Evolutionary conservation across 2,329 filamentous ascomycete species (phyloP).

Genomic region (Lecanicillium sp.): DNA sequence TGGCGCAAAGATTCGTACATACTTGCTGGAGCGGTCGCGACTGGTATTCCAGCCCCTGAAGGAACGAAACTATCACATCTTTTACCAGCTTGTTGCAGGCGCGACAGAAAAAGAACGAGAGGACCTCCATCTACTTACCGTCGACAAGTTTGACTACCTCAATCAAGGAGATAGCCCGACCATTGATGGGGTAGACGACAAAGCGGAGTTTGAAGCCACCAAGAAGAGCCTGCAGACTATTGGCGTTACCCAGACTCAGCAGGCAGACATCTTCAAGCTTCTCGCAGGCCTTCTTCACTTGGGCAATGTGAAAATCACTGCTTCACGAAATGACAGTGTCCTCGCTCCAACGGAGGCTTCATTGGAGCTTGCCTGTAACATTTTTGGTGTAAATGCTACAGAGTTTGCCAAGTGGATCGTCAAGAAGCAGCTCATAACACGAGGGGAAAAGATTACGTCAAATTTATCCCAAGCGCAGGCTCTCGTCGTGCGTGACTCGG

Average conservation of each 20-base stretch:
- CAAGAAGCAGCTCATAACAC: slow-evolving; percentile 95
- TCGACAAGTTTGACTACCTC: slow-evolving; percentile 91
- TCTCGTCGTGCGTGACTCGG: slow-evolving; percentile 88
- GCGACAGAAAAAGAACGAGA: slow-evolving; percentile 77
- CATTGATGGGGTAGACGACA: slow-evolving; percentile 94
- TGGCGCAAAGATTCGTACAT: slow-evolving; percentile 93
- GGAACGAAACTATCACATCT: slow-evolving; percentile 98
- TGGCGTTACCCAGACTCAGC: slow-evolving; percentile 67
- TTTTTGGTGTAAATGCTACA: slow-evolving; percentile 77
- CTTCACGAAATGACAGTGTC: slow-evolving; percentile 80
- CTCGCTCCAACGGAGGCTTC: slow-evolving; percentile 75
- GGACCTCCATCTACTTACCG: slow-evolving; percentile 68
- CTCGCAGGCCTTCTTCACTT: slow-evolving; percentile 88
- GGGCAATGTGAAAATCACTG: slow-evolving; percentile 92
- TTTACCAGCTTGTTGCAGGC: slow-evolving; percentile 93
- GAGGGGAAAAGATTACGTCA: slow-evolving; percentile 95
- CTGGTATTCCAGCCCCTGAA: slow-evolving; percentile 96
- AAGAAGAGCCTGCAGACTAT: slow-evolving; percentile 81
- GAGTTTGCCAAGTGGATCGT: slow-evolving; percentile 98
- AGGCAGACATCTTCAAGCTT: slow-evolving; percentile 80
- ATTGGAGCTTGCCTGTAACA: slow-evolving; percentile 69
- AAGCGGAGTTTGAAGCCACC: slow-evolving; percentile 85
- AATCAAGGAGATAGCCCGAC: slow-evolving; percentile 89
- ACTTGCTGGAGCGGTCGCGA: slow-evolving; percentile 88
- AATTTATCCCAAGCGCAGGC: slow-evolving; percentile 92